A percentile compares a stretch with the other conserved stretches of the same genome.
phyloP scores from a whole-genome alignment of 495 filamentous ascomycete species.

The Penicillium bialowiezense region DNA sequence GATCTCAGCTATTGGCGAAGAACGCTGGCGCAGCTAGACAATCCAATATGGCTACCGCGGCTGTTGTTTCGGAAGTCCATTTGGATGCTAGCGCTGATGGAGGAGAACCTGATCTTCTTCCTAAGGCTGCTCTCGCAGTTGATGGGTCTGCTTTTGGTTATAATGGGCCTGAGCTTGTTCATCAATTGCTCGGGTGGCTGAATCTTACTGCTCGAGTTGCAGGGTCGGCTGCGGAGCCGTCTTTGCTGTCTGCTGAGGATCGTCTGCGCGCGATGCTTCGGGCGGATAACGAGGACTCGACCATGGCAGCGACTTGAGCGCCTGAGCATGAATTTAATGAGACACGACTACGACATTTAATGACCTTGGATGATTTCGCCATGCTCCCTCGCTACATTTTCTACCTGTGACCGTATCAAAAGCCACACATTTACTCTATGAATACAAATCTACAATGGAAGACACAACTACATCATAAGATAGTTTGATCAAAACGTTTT shows the following conservation, averaged over 20 bases:
- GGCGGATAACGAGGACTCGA: conserved; percentile 1
- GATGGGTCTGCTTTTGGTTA: not conserved
- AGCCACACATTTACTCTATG: conserved; percentile 1
- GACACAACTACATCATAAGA: too few relatives aligned
- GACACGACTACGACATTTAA: too few relatives aligned
- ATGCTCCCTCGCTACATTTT: too few relatives aligned
- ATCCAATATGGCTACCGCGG: conserved; percentile 31
- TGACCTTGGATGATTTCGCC: too few relatives aligned
- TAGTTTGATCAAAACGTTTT: too few relatives aligned
- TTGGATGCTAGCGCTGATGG: conserved; percentile 37
- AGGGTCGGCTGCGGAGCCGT: conserved; percentile 13
- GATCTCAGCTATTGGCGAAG: conserved; percentile 30
- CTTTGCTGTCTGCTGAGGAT: conserved; percentile 35
- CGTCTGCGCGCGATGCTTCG: conserved; percentile 39
- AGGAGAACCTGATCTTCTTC: not conserved
- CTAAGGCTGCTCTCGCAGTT: not conserved
- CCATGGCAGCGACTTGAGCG: not conserved
- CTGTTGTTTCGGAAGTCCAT: conserved; percentile 40
- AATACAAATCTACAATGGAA: too few relatives aligned
- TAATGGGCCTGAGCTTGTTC: conserved; percentile 22
- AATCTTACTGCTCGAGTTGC: conserved; percentile 21
- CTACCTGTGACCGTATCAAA: too few relatives aligned
- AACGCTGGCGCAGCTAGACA: conserved; percentile 6
- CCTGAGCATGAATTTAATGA: not conserved
- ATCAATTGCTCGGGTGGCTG: conserved; percentile 39